These are phyloP conservation scores for Penicillium roqueforti DNA, from an alignment of 495 filamentous ascomycete species.

Conservation along the genomic window DNA sequence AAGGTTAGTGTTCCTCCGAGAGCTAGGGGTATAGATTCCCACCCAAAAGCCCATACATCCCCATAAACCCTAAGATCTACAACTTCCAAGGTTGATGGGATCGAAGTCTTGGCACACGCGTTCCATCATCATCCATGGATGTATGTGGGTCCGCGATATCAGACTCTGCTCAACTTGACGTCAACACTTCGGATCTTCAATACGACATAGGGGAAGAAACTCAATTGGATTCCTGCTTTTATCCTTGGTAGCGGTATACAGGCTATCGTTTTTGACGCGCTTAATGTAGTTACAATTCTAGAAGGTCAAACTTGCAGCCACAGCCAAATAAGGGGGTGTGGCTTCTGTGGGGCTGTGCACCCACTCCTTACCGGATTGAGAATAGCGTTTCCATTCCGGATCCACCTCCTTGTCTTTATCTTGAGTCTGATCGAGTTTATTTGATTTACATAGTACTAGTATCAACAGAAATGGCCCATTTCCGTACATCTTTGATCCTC, in stretches of 20 bases:
- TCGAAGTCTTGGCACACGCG: slow-evolving; percentile 12
- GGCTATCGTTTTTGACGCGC: neutral
- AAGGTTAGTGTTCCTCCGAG: neutral
- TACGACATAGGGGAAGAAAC: neutral
- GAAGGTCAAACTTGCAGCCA: neutral
- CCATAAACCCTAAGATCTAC: neutral
- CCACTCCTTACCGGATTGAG: neutral
- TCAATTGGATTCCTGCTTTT: no score
- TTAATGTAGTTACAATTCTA: neutral
- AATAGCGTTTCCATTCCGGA: slow-evolving; percentile 1
- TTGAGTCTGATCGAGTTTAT: neutral
- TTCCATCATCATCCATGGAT: slow-evolving; percentile 9
- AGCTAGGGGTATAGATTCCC: neutral
- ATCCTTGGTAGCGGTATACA: no score
- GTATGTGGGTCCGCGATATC: slow-evolving; percentile 2
- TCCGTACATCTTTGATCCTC: no score
- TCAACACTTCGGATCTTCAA: slow-evolving; percentile 1
- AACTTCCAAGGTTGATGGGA: neutral
- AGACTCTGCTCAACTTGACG: slow-evolving; percentile 10
- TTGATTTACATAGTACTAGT: no score
- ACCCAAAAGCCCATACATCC: neutral
- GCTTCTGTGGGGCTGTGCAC: neutral
- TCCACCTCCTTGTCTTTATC: neutral
- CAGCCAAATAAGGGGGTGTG: neutral
- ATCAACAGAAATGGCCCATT: no score